Evolutionary conservation across 2,329 filamentous ascomycete species (phyloP).

Genomic region (Hypomyces perniciosus): DNA sequence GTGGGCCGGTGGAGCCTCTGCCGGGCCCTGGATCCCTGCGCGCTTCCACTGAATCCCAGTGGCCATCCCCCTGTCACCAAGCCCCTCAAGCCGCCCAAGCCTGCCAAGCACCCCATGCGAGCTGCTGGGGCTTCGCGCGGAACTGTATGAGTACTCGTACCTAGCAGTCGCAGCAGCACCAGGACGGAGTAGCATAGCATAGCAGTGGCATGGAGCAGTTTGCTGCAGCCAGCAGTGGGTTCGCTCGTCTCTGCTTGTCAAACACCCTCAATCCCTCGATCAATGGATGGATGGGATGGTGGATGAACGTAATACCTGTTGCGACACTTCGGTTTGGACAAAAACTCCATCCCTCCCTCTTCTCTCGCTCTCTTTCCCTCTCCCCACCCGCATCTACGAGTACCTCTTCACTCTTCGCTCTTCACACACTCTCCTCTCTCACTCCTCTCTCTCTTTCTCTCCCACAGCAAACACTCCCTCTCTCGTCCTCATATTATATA

Average conservation of each 20-base stretch:
- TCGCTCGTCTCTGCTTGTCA: conserved; percentile 11
- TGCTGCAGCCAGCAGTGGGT: conserved; percentile 1
- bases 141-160: background rate
- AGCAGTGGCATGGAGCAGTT: conserved; percentile 14
- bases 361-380: conserved; percentile 12
- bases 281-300: conserved; percentile 24
- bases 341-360: conserved; percentile 24
- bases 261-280: conserved; percentile 29
- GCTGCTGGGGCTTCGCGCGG: conserved; percentile 6
- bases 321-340: conserved; percentile 24
- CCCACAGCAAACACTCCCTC: background rate
- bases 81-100: conserved; percentile 4
- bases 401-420: conserved; percentile 3
- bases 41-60: conserved; percentile 2
- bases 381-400: conserved; percentile 2
- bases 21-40: conserved; percentile 9
- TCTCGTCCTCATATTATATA: no score
- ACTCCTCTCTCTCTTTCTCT: conserved; percentile 6
- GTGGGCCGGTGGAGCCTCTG: background rate
- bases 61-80: conserved; percentile 8
- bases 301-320: conserved; percentile 26
- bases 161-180: no score
- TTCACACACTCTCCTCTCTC: conserved; percentile 6
- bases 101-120: conserved; percentile 3
- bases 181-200: conserved; percentile 7